Conservation (phyloP, 73 alveolate genomes). For the Blepharisma japonicum region DNA sequence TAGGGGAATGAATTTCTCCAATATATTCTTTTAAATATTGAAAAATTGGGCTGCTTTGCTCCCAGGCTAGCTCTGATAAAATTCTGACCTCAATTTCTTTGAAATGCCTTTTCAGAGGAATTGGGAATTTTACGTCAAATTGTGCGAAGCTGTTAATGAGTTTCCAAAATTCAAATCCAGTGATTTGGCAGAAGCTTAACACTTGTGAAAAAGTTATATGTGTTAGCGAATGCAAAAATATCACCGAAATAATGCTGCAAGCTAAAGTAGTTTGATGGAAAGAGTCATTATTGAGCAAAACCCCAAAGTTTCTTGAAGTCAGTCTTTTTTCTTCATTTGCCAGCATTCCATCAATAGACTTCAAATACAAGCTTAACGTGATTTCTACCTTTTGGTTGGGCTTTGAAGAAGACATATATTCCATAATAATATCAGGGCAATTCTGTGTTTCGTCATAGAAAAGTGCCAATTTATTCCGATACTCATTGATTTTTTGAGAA, state of each 20-base stretch:
- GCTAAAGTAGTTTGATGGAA: constrained; percentile 43
- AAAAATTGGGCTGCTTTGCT: constrained; percentile 43
- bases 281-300: constrained; percentile 22
- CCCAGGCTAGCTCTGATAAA: constrained; percentile 63
- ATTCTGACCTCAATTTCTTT: constrained; percentile 61
- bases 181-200: constrained; percentile 37
- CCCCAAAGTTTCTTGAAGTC: constrained; percentile 27
- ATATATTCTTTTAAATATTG: constrained; percentile 32
- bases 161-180: constrained; percentile 63
- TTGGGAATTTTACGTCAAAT: constrained; percentile 63
- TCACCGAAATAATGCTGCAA: constrained; percentile 46
- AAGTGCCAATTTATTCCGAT: not conserved
- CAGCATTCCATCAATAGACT: constrained; percentile 51
- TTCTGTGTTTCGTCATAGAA: not conserved
- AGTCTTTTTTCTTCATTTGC: constrained; percentile 32
- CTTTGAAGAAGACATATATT: no score
- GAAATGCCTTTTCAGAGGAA: constrained; percentile 51
- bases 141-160: constrained; percentile 52
- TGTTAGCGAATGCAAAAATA: constrained; percentile 31
- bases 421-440: no score
- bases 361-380: constrained; percentile 25
- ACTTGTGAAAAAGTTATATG: constrained; percentile 29
- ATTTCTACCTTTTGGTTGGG: not conserved
- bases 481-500: not conserved
- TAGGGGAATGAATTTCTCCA: not conserved